Conservation (phyloP, 495 filamentous ascomycete species). For the Hyaloscypha variabilis region DNA sequence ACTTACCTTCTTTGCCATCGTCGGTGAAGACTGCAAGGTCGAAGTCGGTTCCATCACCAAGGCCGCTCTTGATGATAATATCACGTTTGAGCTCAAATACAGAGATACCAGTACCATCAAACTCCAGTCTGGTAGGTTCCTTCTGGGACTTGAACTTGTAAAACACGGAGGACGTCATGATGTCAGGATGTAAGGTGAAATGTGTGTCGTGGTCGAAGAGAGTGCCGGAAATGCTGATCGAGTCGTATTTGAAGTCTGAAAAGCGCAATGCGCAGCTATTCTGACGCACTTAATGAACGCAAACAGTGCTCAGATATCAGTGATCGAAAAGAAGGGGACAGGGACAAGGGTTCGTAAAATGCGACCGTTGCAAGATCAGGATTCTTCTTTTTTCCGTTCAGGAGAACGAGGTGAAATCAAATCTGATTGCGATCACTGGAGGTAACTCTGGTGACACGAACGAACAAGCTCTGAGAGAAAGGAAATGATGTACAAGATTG, state of each 20-base stretch:
- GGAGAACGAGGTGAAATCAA: slow-evolving; percentile 54
- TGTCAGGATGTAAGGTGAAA: slow-evolving; percentile 37
- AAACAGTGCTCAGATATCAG: slow-evolving; percentile 26
- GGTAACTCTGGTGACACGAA: slow-evolving; percentile 38
- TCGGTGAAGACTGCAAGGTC: slow-evolving; percentile 92
- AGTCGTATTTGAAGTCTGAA: slow-evolving; percentile 1
- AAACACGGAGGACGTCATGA: slow-evolving; percentile 97
- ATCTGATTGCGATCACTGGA: slow-evolving; percentile 59
- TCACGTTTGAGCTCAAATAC: slow-evolving; percentile 98
- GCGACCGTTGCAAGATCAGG: slow-evolving; percentile 39
- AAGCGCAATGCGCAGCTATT: slow-evolving; percentile 14
- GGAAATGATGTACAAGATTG: slow-evolving; percentile 48
- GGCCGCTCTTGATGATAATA: slow-evolving; percentile 89
- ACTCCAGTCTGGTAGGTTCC: slow-evolving; percentile 90
- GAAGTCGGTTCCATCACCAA: slow-evolving; percentile 96
- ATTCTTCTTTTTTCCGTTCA: slow-evolving; percentile 45
- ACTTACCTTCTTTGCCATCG: slow-evolving; percentile 88
- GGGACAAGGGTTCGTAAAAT: slow-evolving; percentile 28
- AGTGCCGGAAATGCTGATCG: slow-evolving; percentile 3
- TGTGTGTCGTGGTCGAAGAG: slow-evolving; percentile 12
- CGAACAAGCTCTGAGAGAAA: slow-evolving; percentile 37
- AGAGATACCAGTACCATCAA: slow-evolving; percentile 97
- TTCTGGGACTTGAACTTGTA: slow-evolving; percentile 99
- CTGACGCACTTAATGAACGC: slow-evolving; percentile 23
- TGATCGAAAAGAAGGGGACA: slow-evolving; percentile 22